Conservation (phyloP, 1,139 yeast genomes). For the Saccharomyces hybrid region DNA sequence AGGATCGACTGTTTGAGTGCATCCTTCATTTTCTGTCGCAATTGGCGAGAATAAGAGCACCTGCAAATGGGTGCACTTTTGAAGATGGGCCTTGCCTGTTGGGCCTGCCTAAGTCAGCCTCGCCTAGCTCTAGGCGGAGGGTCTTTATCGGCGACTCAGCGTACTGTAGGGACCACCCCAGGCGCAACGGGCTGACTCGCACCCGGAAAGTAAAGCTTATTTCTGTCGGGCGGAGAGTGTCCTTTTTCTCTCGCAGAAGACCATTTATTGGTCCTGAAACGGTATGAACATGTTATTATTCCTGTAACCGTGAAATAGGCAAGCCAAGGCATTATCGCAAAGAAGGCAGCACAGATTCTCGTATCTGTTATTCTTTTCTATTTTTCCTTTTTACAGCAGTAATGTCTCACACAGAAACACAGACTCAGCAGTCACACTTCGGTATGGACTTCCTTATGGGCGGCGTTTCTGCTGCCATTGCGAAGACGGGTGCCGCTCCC, state of each 20-base stretch:
- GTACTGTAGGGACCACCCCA: background rate
- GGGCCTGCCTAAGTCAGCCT: background rate
- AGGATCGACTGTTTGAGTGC: background rate
- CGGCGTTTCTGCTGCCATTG: constrained; percentile 81
- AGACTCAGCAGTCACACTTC: background rate
- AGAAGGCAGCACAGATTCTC: background rate
- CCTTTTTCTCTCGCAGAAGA: background rate
- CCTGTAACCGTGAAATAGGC: background rate
- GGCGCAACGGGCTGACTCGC: background rate
- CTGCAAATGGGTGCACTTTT: background rate
- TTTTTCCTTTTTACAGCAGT: constrained; percentile 1
- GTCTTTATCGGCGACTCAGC: background rate
- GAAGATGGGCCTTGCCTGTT: background rate
- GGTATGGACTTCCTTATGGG: constrained; percentile 57
- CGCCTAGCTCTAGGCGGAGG: background rate
- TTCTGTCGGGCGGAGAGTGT: background rate
- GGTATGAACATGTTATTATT: background rate
- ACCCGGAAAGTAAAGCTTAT: background rate
- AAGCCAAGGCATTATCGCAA: constrained; percentile 1
- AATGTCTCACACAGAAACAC: background rate
- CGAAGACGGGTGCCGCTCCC: constrained; percentile 82
- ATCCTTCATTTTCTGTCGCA: background rate
- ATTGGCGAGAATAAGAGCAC: background rate
- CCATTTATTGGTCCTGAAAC: background rate
- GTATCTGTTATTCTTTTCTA: background rate